Base-by-base conservation (phyloP, 495 filamentous ascomycete genomes). In the Hyaloscypha hepaticicola region DNA sequence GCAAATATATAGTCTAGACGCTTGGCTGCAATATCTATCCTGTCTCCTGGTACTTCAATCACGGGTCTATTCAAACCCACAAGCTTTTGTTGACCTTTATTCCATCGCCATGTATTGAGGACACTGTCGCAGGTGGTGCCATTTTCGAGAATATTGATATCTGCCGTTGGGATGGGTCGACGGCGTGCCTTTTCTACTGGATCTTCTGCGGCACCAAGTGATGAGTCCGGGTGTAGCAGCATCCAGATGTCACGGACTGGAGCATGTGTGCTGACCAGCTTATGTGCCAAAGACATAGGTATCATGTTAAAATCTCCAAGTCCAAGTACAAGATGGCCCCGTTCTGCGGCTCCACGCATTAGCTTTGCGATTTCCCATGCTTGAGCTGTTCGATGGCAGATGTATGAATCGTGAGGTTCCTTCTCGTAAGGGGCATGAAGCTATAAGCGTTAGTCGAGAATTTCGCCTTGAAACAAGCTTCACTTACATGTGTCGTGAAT, bases 301-400 rank as follows among this genome's bases (percentile, higher is more conserved):
- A 91, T 74, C 89, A 97, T 96, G 75, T 99, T 97, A 77, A 98
- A 97, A 75, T 97, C 95, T 25, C 95, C 95, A 7, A 96, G 73
- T 14, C 86, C 94, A 21, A 98, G 79, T 6, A 91, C 92, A 7
- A 97, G 78, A 73, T 95, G 90, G 1, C 93, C 93, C 5, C 91
- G 81, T 70, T 95, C 92, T 1, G 87, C 83, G 14, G 96, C 95
- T 24, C 86, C 90, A 5, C 92, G 88, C 75, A 97, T 89, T 8
- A 97, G 78, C 76, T 96, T 96, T 33, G 93, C 83, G 55, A 98
- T 92, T 76, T 98, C 91, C 95, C 95, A 99, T n/a, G 95, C 89
- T 75, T 99, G 95, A 0, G 95, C 91, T 5, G 88, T 90, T 26
- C 93, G 89, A 69, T 98, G 96, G 73, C 90, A 92, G 25, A 92